Conservation (phyloP, 2,329 filamentous ascomycete genomes). For the Penicillium frequentans region DNA sequence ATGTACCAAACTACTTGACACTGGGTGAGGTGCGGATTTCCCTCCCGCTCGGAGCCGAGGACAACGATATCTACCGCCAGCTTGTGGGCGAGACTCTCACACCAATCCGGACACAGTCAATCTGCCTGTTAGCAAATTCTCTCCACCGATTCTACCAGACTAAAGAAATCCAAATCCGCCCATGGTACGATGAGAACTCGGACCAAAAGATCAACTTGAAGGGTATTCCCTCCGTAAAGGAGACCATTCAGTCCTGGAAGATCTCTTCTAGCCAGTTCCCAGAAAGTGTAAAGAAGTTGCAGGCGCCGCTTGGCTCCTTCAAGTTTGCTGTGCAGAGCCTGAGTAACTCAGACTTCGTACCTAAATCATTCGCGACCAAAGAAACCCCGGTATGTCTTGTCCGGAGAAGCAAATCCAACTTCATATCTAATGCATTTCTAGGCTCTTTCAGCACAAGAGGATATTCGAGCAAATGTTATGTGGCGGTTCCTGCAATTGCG, state of each 20-base stretch:
- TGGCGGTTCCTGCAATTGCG: slow-evolving; percentile 90
- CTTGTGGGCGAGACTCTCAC: slow-evolving; percentile 74
- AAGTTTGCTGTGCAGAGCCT: slow-evolving; percentile 61
- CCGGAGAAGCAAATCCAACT: not conserved
- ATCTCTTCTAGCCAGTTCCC: slow-evolving; percentile 59
- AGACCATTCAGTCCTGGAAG: slow-evolving; percentile 67
- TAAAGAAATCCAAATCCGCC: slow-evolving; percentile 72
- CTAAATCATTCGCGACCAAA: slow-evolving; percentile 65
- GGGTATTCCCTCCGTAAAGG: slow-evolving; percentile 53
- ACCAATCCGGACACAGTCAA: slow-evolving; percentile 71
- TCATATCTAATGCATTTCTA: slow-evolving; percentile 22
- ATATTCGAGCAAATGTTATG: slow-evolving; percentile 72
- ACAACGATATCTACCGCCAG: slow-evolving; percentile 75
- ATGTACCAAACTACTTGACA: slow-evolving; percentile 78
- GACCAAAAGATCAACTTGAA: slow-evolving; percentile 66
- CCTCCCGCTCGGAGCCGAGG: slow-evolving; percentile 82
- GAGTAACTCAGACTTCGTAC: slow-evolving; percentile 67
- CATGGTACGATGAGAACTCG: slow-evolving; percentile 79
- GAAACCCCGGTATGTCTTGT: slow-evolving; percentile 40
- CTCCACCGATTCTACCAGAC: slow-evolving; percentile 81
- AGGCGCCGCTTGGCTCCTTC: slow-evolving; percentile 32
- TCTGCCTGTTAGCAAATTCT: slow-evolving; percentile 75
- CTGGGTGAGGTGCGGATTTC: slow-evolving; percentile 74
- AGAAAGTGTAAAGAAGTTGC: slow-evolving; percentile 41
- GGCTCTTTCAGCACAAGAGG: slow-evolving; percentile 63